Conservation (phyloP, 805 yeast genomes). For the Ogataea minuta region DNA sequence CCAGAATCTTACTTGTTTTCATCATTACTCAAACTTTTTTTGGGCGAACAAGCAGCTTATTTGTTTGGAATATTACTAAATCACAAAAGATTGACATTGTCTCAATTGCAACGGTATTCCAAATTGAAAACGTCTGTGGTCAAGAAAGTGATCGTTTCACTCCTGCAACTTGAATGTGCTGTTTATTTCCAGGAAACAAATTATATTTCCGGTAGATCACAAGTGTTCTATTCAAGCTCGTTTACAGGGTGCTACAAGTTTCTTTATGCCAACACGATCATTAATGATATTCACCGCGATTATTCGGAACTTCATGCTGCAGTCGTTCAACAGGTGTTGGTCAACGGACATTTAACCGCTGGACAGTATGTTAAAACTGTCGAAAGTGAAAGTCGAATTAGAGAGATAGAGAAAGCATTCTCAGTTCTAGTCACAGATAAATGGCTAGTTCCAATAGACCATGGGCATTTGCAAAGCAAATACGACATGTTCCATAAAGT, state of each 20-base stretch:
- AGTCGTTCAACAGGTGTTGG: slow-evolving; percentile 66
- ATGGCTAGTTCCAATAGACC: slow-evolving; percentile 48
- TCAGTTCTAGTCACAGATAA: slow-evolving; percentile 46
- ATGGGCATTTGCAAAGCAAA: slow-evolving; percentile 30
- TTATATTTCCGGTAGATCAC: slow-evolving; percentile 17
- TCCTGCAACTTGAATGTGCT: slow-evolving; percentile 78
- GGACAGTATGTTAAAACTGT: slow-evolving; percentile 45
- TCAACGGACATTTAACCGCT: slow-evolving; percentile 63
- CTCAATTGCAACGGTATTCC: slow-evolving; percentile 49
- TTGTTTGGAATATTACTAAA: slow-evolving; percentile 60
- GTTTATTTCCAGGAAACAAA: slow-evolving; percentile 54
- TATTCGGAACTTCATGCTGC: slow-evolving; percentile 47
- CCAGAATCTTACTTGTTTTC: slow-evolving; percentile 62
- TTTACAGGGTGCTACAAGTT: slow-evolving; percentile 63
- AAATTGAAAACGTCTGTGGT: slow-evolving; percentile 49
- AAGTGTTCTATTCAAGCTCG: slow-evolving; percentile 53
- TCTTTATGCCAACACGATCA: slow-evolving; percentile 75
- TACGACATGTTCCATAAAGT: slow-evolving; percentile 34
- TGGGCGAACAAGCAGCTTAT: slow-evolving; percentile 73
- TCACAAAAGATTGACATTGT: slow-evolving; percentile 62
- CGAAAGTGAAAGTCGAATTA: slow-evolving; percentile 23
- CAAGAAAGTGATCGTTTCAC: slow-evolving; percentile 66
- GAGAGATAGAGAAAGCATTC: slow-evolving; percentile 39
- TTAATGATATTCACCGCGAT: slow-evolving; percentile 48
- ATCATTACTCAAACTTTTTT: slow-evolving; percentile 47